phyloP scores from a whole-genome alignment of 2,329 filamentous ascomycete genomes.

The Teratosphaeria viscida region DNA sequence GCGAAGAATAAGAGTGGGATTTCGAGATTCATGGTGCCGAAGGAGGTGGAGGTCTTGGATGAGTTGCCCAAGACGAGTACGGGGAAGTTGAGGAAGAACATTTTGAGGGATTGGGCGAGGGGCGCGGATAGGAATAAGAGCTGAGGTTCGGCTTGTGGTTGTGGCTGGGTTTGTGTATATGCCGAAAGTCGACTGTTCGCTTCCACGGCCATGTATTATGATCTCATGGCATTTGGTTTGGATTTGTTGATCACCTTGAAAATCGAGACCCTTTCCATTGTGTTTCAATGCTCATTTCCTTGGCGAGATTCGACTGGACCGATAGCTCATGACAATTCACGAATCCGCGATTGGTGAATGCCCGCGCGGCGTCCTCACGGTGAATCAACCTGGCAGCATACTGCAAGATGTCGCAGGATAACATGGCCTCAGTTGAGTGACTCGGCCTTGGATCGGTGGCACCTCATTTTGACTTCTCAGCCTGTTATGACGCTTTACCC shows the following conservation, averaged over 20 bases:
- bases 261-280: no score
- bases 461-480: not conserved
- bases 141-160: not conserved
- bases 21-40: slow-evolving; percentile 78
- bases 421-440: not conserved
- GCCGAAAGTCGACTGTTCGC: not conserved
- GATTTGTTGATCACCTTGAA: no score
- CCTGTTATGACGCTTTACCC: not conserved
- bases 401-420: not conserved
- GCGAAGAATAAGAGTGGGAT: slow-evolving; percentile 71
- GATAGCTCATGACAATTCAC: no score
- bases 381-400: no score
- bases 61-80: slow-evolving; percentile 96
- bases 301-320: no score
- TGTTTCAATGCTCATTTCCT: no score
- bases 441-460: not conserved
- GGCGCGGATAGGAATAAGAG: slow-evolving; percentile 30
- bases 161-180: not conserved
- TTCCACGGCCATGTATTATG: not conserved
- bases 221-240: no score
- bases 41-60: slow-evolving; percentile 63
- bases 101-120: slow-evolving; percentile 76
- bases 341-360: no score
- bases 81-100: slow-evolving; percentile 93
- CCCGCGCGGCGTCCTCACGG: no score